Evolutionary conservation across 306 rosid genomes (phyloP), one percentile per base, ranked within the genome.

Genomic region (Begonia loranthoides): DNA sequence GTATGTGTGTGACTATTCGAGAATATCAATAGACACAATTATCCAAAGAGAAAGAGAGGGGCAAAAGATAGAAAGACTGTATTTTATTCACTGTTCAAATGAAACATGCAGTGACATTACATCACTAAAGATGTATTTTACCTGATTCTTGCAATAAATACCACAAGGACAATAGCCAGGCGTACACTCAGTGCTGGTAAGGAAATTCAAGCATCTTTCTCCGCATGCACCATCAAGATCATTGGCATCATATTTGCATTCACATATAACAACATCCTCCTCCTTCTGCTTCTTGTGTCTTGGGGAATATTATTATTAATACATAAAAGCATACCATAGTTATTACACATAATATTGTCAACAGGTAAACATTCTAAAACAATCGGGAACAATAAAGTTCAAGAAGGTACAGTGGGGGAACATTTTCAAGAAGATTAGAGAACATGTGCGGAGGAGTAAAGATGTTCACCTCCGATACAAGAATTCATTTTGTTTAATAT

Each of bases 141-240:
- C 97, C 97, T 82, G 95, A 78, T 89, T 89, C 69, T 64, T 77
- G 77, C 97, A 89, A 58, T 64, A 66, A 47, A 55, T 50, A 49
- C 76, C 90, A 53, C 83, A 79, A 38, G 83, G 85, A 70, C 97
- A 89, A 65, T 73, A 67, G 17, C 76, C 87, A 55, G 85, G 90
- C 52, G 97, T 76, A 80, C 97, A 89, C 72, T 89, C 97, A 3
- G 90, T 79, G 81, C 80, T 85, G 62, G 95, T 89, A 40, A 79
- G 61, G 40, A 89, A 83, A 69, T 89, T 89, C 77, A 82, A 73
- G 73, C 97, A 89, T 36, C 81, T 55, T 15, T 89, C 95, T n/a
- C 84, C 94, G 59, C 97, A 89, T 51, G 90, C 79, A 70, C 87
- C 74, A 16, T 78, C 87, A 55, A 74, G 79, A 57, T 75, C 72